These are phyloP conservation scores for Plasmodium sp. DNA, from an alignment of 169 alveolate species.

Conservation along the genomic window DNA sequence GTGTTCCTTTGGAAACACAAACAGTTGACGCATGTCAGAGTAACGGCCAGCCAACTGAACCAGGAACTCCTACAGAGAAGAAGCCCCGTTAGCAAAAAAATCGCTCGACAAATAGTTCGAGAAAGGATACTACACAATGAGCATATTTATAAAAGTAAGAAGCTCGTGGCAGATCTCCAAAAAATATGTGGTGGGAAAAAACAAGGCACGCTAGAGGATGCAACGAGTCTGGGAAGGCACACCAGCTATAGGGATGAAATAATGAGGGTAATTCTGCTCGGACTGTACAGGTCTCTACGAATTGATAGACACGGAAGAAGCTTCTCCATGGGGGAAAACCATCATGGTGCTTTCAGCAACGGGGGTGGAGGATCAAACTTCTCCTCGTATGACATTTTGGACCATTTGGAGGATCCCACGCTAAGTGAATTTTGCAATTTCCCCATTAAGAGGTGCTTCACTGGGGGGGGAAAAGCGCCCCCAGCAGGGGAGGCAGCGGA, in stretches of 20 bases:
- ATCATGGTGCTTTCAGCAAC: not conserved
- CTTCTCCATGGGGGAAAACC: not conserved
- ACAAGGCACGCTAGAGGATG: not conserved
- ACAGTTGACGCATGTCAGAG: not conserved
- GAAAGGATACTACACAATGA: not conserved
- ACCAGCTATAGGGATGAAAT: not conserved
- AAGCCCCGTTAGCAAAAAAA: constrained; percentile 5
- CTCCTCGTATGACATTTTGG: not conserved
- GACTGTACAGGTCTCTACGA: not conserved
- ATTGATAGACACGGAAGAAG: not conserved
- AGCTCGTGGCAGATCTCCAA: not conserved
- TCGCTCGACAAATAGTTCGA: not conserved
- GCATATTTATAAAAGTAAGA: not conserved
- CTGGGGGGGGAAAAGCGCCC: not conserved
- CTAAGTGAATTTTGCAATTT: not conserved
- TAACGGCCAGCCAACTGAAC: not conserved
- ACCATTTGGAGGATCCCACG: constrained; percentile 1
- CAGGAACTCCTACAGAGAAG: not conserved
- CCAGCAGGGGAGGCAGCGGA: not conserved
- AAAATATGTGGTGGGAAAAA: not conserved
- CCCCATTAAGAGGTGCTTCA: not conserved
- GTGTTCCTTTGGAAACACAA: not conserved
- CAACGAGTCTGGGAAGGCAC: not conserved
- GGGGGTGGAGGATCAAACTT: not conserved
- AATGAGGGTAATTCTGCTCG: not conserved